Evolutionary conservation across 2,329 filamentous ascomycete species (phyloP), one percentile per base, ranked within the genome.

Genomic region (Amauroascus verrucosus): DNA sequence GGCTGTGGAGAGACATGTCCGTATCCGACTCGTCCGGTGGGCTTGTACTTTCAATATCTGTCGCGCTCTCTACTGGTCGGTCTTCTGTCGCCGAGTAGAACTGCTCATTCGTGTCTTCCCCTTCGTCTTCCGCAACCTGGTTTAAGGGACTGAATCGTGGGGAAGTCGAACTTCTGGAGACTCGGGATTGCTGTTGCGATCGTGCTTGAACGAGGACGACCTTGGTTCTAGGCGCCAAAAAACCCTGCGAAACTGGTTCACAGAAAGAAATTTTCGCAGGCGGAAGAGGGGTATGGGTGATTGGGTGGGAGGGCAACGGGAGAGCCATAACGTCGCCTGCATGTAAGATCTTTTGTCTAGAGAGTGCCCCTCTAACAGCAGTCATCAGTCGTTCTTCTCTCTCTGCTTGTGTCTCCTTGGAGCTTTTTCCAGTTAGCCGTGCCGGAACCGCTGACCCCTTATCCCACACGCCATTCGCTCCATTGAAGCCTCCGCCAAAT

Each of bases 71-170:
- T 20, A 64, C 59, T 9, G 66, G 63, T 58, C 82, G 79, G 58
- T 95, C 89, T 65, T 96, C 91, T 1, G 88, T 85, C 0, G 91
- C 91, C 5, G 91, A 96, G 68, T 82, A 96, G 72, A 96, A 96
- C 61, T 89, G 84, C 64, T 97, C 91, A 54, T 86, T 95, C 1
- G 86, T 88, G 62, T 95, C 88, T 54, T 94, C 87, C 28, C 86
- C 85, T 47, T 76, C 75, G 56, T 80, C 77, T 51, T 72, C 75
- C 14, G 70, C 76, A 22, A 80, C 76, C 43, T 81, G 82, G 60
- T 83, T 82, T 28, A 84, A 72, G 6, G 75, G 67, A 43, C 77
- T 77, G 16, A 76, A 74, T 1, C 73, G 67, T 0, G 76, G 65
- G 11, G 77, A 72, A 51, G 70, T 68, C 16, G 72, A 70, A 26